Evolutionary conservation across 1,284 basidiomycete genomes (phyloP).

Genomic region (Melampsora americana): DNA sequence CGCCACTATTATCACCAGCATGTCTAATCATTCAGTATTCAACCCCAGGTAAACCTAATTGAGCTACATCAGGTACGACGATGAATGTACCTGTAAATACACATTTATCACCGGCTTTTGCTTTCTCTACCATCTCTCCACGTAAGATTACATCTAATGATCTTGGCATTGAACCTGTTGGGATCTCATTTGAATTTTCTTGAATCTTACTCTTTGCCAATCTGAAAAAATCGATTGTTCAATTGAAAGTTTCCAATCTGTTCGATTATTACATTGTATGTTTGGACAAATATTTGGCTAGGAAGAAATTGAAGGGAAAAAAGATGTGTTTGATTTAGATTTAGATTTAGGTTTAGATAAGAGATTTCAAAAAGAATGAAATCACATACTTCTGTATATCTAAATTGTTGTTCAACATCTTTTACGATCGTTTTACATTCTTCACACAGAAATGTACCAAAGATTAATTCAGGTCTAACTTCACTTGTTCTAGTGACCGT

Average conservation of each 20-base stretch:
- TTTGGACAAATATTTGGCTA: conserved; percentile 92
- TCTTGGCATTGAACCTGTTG: conserved; percentile 97
- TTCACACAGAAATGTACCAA: conserved; percentile 88
- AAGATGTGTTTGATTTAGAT: too few relatives aligned
- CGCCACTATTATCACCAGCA: conserved; percentile 59
- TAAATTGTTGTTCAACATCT: conserved; percentile 99
- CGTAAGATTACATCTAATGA: conserved; percentile 89
- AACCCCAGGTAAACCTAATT: conserved; percentile 92
- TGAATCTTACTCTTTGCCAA: conserved; percentile 99
- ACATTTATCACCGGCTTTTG: conserved; percentile 98
- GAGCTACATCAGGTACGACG: conserved; percentile 95
- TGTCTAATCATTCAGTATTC: conserved; percentile 88
- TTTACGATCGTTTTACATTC: conserved; percentile 80
- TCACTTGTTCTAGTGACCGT: conserved; percentile 97
- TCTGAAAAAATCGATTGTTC: conserved; percentile 96
- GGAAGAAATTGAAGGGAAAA: too few relatives aligned
- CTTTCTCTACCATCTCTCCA: conserved; percentile 89
- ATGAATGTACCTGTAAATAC: conserved; percentile 97
- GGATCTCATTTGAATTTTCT: conserved; percentile 97
- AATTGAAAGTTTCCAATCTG: conserved; percentile 88
- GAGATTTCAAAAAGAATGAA: background rate
- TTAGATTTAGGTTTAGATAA: too few relatives aligned
- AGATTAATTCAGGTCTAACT: conserved; percentile 90
- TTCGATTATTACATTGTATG: conserved; percentile 83
- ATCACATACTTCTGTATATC: conserved; percentile 84